Evolutionary conservation across 768 basidiomycete genomes (phyloP).

Genomic region (Lactarius sp.): DNA sequence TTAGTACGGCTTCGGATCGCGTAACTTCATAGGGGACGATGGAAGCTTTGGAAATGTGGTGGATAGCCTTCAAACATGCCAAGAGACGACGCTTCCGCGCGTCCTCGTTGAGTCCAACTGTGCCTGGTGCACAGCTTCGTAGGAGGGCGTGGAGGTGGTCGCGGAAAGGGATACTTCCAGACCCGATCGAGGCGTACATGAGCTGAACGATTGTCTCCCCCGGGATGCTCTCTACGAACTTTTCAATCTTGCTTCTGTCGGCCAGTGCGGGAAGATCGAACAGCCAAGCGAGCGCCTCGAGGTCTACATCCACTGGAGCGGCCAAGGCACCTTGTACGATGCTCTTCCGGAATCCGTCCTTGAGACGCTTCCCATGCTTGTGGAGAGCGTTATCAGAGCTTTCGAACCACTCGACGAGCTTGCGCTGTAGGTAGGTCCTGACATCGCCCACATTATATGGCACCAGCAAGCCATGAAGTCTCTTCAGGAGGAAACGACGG

Average conservation of each 20-base stretch:
- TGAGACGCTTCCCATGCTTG: not conserved
- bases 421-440: not conserved
- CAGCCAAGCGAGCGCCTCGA: slow-evolving; percentile 7
- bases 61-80: slow-evolving; percentile 11
- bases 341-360: not conserved
- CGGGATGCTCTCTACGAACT: not conserved
- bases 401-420: slow-evolving; percentile 4
- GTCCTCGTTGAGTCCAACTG: slow-evolving; percentile 1
- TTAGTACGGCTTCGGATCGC: not conserved
- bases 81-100: slow-evolving; percentile 8
- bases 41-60: not conserved
- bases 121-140: slow-evolving; percentile 6
- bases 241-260: slow-evolving; percentile 9
- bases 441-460: slow-evolving; percentile 8
- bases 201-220: slow-evolving; percentile 4
- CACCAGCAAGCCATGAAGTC: slow-evolving; percentile 7
- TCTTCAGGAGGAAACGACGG: slow-evolving; percentile 2
- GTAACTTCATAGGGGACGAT: not conserved
- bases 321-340: not conserved
- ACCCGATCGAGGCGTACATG: not conserved
- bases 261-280: slow-evolving; percentile 4
- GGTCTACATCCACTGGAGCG: not conserved
- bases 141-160: slow-evolving; percentile 11
- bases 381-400: not conserved
- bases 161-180: not conserved